Conservation (phyloP, 805 yeast genomes). For the Lipomyces chichibuensis region DNA sequence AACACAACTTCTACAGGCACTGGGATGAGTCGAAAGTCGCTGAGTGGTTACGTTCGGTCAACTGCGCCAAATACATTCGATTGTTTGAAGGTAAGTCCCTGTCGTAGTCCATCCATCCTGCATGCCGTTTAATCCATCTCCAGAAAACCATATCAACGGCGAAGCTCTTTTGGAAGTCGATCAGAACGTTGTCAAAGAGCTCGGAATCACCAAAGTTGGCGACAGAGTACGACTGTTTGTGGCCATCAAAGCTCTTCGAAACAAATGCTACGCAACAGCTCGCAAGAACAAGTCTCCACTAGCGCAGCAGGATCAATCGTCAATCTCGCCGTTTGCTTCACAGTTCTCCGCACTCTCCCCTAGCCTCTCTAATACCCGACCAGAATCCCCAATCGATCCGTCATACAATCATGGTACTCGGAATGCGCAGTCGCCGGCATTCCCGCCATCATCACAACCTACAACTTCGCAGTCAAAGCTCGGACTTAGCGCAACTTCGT, state of each 20-base stretch:
- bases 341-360: constrained; percentile 27
- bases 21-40: constrained; percentile 42
- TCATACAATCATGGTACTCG: constrained; percentile 5
- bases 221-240: constrained; percentile 74
- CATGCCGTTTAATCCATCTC: background rate
- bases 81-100: constrained; percentile 27
- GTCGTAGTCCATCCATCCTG: background rate
- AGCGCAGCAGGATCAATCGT: constrained; percentile 30
- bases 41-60: constrained; percentile 43
- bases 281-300: constrained; percentile 18
- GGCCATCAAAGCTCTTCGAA: constrained; percentile 55
- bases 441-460: background rate
- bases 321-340: constrained; percentile 36
- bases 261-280: constrained; percentile 39
- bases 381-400: constrained; percentile 12
- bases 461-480: background rate
- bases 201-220: constrained; percentile 79
- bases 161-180: constrained; percentile 66
- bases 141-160: constrained; percentile 57
- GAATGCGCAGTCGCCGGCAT: constrained; percentile 2
- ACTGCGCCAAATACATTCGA: constrained; percentile 40
- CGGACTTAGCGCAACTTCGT: background rate
- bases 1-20: constrained; percentile 9
- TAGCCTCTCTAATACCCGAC: constrained; percentile 11
- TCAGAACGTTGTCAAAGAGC: constrained; percentile 62